These are phyloP conservation scores for Peronospora belbahrii DNA, from an alignment of 352 stramenopile species.

Conservation along the genomic window DNA sequence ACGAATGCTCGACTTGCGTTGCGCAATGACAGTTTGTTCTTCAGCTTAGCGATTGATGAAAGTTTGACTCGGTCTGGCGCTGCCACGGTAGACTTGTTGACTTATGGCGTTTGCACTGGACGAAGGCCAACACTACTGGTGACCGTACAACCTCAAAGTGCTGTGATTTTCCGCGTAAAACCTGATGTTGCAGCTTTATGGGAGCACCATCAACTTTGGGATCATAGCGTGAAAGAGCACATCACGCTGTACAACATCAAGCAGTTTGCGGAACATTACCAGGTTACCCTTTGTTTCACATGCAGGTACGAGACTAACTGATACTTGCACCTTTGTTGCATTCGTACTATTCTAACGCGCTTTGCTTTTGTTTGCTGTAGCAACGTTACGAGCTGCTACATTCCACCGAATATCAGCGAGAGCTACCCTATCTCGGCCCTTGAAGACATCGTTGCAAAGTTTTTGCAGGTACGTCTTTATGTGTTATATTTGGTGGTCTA, in stretches of 20 bases:
- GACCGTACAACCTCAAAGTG: conserved; percentile 49
- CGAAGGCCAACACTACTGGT: conserved; percentile 56
- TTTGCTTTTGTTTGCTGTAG: conserved; percentile 23
- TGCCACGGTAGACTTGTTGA: conserved; percentile 52
- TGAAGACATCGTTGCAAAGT: conserved; percentile 85
- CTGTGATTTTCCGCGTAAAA: conserved; percentile 59
- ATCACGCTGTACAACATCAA: conserved; percentile 88
- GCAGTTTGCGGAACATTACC: conserved; percentile 85
- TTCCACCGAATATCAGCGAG: conserved; percentile 74
- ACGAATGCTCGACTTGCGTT: conserved; percentile 60
- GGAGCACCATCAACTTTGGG: conserved; percentile 78
- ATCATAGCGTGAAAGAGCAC: conserved; percentile 84
- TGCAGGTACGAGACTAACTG: conserved; percentile 47
- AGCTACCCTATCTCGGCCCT: conserved; percentile 79
- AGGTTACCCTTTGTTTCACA: conserved; percentile 81
- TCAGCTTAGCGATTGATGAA: conserved; percentile 55
- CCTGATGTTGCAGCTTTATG: conserved; percentile 61
- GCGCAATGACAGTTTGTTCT: conserved; percentile 84
- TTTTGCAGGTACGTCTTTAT: conserved; percentile 53
- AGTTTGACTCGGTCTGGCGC: conserved; percentile 25
- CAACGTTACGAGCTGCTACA: conserved; percentile 79
- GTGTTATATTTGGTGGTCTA: neutral
- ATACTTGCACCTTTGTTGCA: neutral
- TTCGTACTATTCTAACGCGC: conserved; percentile 1
- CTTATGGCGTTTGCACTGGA: conserved; percentile 65